These are phyloP conservation scores for Russula compacta DNA, from an alignment of 768 basidiomycete species.

Conservation along the genomic window DNA sequence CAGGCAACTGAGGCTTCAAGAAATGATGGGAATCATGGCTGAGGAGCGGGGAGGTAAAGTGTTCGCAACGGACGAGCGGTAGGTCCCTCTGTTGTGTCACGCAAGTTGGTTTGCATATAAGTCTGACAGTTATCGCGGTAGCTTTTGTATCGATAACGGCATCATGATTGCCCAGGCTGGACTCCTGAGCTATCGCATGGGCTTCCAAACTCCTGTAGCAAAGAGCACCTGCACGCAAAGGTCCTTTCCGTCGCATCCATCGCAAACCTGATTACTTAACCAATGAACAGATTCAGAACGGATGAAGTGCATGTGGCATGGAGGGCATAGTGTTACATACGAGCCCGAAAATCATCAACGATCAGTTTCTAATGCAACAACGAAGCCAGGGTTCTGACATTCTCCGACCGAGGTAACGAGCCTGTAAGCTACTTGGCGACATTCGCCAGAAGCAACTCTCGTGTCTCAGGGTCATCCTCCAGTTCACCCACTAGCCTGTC, in stretches of 20 bases:
- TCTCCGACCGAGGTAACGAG: background rate
- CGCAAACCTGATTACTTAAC: background rate
- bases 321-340: constrained; percentile 43
- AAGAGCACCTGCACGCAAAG: constrained; percentile 91
- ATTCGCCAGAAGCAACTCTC: constrained; percentile 42
- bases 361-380: background rate
- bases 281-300: constrained; percentile 67
- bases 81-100: constrained; percentile 19
- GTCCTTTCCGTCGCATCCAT: constrained; percentile 31
- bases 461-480: constrained; percentile 38
- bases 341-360: background rate
- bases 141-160: constrained; percentile 98
- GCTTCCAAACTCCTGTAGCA: constrained; percentile 61
- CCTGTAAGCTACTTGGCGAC: constrained; percentile 29
- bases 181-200: constrained; percentile 86
- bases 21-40: constrained; percentile 99
- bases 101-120: background rate
- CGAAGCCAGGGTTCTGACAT: background rate
- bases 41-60: constrained; percentile 78
- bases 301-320: constrained; percentile 91
- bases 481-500: constrained; percentile 35
- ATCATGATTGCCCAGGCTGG: constrained; percentile 99
- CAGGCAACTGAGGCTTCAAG: constrained; percentile 89
- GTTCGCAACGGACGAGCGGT: constrained; percentile 96
- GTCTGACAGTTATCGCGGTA: background rate